A percentile compares a stretch with the other conserved stretches of the same genome.
Evolutionary conservation across 1,284 basidiomycete species (phyloP).

Genomic region (Ceratorhiza oryzae-sativae): DNA sequence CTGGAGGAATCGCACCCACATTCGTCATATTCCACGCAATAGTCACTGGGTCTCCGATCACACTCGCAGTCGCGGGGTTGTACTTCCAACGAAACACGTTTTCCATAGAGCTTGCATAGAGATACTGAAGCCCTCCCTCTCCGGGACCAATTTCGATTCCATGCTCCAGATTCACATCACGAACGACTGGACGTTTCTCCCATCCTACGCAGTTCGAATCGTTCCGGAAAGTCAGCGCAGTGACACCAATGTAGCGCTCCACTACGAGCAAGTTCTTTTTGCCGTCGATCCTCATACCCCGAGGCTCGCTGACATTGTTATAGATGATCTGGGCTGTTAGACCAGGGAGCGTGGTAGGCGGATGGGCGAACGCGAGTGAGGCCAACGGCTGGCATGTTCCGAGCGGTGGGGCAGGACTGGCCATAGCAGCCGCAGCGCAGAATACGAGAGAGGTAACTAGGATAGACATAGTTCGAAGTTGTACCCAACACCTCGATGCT

Average conservation of each 20-base stretch:
- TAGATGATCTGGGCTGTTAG: conserved; percentile 51
- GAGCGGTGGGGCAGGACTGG: neutral
- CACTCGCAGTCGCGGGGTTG: conserved; percentile 30
- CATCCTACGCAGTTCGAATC: conserved; percentile 49
- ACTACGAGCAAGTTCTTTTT: conserved; percentile 54
- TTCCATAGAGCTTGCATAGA: conserved; percentile 43
- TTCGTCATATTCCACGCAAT: conserved; percentile 52
- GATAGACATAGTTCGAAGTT: neutral
- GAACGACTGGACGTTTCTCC: conserved; percentile 53
- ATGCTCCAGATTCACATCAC: conserved; percentile 53
- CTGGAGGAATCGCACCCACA: conserved; percentile 51
- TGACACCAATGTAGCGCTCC: conserved; percentile 54
- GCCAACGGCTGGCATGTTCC: conserved; percentile 17
- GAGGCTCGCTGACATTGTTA: conserved; percentile 53
- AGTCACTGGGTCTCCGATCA: conserved; percentile 40
- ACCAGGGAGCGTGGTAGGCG: conserved; percentile 46
- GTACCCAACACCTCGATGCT: no score
- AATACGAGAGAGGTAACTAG: neutral
- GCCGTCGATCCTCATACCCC: conserved; percentile 53
- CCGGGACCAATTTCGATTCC: conserved; percentile 51
- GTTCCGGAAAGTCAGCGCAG: conserved; percentile 49
- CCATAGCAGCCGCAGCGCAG: neutral
- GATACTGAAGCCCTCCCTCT: conserved; percentile 45
- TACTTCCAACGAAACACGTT: conserved; percentile 26
- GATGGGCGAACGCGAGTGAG: conserved; percentile 6